Base-by-base conservation (phyloP, 2,329 filamentous ascomycete genomes). In the Trichophaea hybrida region DNA sequence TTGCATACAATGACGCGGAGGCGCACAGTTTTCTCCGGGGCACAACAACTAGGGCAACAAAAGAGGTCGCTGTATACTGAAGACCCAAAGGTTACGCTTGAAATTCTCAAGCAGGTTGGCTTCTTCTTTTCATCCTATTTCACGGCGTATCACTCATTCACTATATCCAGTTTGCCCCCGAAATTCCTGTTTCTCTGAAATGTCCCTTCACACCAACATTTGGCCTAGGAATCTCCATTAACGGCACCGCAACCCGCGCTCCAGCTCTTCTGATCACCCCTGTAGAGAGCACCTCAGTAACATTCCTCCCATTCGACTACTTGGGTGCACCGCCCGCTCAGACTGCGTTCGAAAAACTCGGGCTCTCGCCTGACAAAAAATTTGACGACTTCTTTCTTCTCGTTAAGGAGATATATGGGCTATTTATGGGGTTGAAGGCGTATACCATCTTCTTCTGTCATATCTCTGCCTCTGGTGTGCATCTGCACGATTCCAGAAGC, bases 1-100 rank as follows among this genome's bases (percentile, higher is more conserved):
- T 44, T 63, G 10, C 55, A 49, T 32, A 52, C 17, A 37, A 10
- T 31, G 1, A 13, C 34, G 33, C 58, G 60, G 34, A 5, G 55
- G n/a, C 48, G n/a, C 13, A 24, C 13, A 24, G n/a, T 24, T 32
- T 17, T 24, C 5, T 12, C 6, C 5, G 5, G n/a, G 15, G n/a
- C 48, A 32, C n/a, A 15, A 15, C 12, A 32, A 12, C 48, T 12
- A 15, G 48, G 15, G 6, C 13, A 51, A 12, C 6, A 51, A 6
- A 17, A 32, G 15, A 17, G 48, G 31, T 51, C 48, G 15, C 31
- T 51, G 15, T 51, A 51, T 24, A 51, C 48, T 7, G 13, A 51
- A 12, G 48, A 51, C 31, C 8, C 15, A 12, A 12, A 5, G 13
- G 15, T 51, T 7, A 24, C 31, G 15, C 48, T 24, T 15, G n/a